Base-by-base conservation (phyloP, 306 rosid species). In the Abrus pulchellus region DNA sequence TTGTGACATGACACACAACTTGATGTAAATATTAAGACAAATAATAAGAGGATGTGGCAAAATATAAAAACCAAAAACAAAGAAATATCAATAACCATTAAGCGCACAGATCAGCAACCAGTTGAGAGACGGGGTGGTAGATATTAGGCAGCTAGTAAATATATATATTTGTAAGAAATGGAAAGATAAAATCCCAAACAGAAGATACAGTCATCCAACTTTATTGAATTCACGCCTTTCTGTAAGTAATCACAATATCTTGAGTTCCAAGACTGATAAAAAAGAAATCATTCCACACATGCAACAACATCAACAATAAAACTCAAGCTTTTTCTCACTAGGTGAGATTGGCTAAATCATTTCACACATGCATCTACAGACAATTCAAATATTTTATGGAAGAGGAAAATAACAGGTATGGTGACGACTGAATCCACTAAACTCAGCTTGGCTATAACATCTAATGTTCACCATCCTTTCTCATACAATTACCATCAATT, bases 401-500 rank as follows among this genome's bases (percentile, higher is more conserved):
- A 20, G 20, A 20, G 20, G 0, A 20, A 20, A 20, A 20, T 20
- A 20, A 20, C 20, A 20, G 20, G 20, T 20, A 20, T 20, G 20
- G 20, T 20, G 20, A 20, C 20, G 20, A 20, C 20, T 20, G 20
- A 20, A 20, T 20, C 20, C 20, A 20, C 20, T 20, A 20, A 20
- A 20, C 20, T 20, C 20, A 20, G 20, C 20, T 20, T 20, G 20
- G 20, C 20, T 20, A 20, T 45, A 29, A 30, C 55, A 68, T 68
- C 73, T 50, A 20, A 20, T 20, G 20, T 20, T 20, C 6, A 32
- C 6, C 13, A 12, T 48, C 32, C 65, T 49, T 81, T 81, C 72
- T 60, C 67, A 20, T 12, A 12, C 13, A 41, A 54, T 69, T 57
- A 40, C 49, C 68, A 40, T 10, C 28, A 45, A 29, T 65, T 49